phyloP scores from a whole-genome alignment of 441 rosid species.

The Eruca vesicaria region DNA sequence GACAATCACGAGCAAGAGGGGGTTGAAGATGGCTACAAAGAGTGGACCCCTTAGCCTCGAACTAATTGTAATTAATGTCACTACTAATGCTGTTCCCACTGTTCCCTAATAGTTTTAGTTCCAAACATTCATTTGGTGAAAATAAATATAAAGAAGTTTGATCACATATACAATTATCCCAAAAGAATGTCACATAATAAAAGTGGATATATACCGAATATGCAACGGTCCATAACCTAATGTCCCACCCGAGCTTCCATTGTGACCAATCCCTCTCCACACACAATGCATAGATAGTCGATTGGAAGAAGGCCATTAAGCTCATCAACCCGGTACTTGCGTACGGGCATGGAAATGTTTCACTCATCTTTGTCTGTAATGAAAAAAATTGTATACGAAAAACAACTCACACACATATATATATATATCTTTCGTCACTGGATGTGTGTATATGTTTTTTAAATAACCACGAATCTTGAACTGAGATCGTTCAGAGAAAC shows the following conservation, averaged over 20 bases:
- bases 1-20: constrained; percentile 36
- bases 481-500: background rate
- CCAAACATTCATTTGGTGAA: background rate
- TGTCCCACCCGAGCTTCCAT: constrained; percentile 44
- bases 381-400: background rate
- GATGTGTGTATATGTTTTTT: background rate
- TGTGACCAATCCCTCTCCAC: constrained; percentile 37
- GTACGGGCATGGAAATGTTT: constrained; percentile 33
- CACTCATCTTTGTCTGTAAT: constrained; percentile 42
- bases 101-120: constrained; percentile 29
- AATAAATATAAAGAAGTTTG: background rate
- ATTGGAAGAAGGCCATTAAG: constrained; percentile 37
- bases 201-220: constrained; percentile 27
- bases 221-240: constrained; percentile 40
- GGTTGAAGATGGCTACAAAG: constrained; percentile 33
- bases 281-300: constrained; percentile 33
- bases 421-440: background rate
- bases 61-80: constrained; percentile 31
- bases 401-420: background rate
- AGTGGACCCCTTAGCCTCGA: constrained; percentile 36
- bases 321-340: constrained; percentile 38
- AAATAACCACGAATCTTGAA: background rate
- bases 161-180: background rate
- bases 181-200: background rate
- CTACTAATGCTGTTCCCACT: constrained; percentile 38